These are phyloP conservation scores for Euphorbia corollata DNA, from an alignment of 441 rosid species.

Conservation along the genomic window DNA sequence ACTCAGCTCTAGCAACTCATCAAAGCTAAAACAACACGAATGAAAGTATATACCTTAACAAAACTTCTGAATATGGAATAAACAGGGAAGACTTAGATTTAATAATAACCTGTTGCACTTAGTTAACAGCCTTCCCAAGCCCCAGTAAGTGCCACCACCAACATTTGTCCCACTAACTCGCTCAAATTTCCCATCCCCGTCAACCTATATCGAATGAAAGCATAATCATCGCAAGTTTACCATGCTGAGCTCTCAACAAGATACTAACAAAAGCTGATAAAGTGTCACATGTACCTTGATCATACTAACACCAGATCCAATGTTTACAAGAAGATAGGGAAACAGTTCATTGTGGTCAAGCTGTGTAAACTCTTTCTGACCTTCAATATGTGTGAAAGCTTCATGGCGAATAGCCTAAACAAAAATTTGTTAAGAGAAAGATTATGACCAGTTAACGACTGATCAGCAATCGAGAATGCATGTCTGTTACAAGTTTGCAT, in stretches of 20 bases:
- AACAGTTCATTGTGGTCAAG: slow-evolving; percentile 83
- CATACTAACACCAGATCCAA: slow-evolving; percentile 99
- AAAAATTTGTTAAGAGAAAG: slow-evolving; percentile 15
- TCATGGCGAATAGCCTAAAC: slow-evolving; percentile 96
- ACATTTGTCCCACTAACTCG: slow-evolving; percentile 98
- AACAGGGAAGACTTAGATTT: slow-evolving; percentile 16
- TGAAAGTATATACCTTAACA: slow-evolving; percentile 9
- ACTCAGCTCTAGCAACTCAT: slow-evolving; percentile 93
- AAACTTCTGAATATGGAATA: slow-evolving; percentile 11
- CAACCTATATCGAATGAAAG: slow-evolving; percentile 57
- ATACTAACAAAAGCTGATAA: slow-evolving; percentile 12
- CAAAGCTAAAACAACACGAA: slow-evolving; percentile 53
- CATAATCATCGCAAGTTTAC: slow-evolving; percentile 11
- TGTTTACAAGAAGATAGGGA: slow-evolving; percentile 95
- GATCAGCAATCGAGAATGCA: neutral
- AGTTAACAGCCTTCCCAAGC: slow-evolving; percentile 89
- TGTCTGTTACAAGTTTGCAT: neutral
- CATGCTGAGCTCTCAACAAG: slow-evolving; percentile 16
- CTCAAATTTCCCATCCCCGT: slow-evolving; percentile 93
- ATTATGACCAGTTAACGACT: neutral
- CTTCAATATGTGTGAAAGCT: slow-evolving; percentile 94
- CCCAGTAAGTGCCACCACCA: slow-evolving; percentile 99
- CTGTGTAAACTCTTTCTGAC: slow-evolving; percentile 91
- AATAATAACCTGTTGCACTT: slow-evolving; percentile 80
- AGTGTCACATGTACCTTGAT: slow-evolving; percentile 58